Base-by-base conservation (phyloP, 2,329 filamentous ascomycete genomes). In the Stachybotrys chartarum region DNA sequence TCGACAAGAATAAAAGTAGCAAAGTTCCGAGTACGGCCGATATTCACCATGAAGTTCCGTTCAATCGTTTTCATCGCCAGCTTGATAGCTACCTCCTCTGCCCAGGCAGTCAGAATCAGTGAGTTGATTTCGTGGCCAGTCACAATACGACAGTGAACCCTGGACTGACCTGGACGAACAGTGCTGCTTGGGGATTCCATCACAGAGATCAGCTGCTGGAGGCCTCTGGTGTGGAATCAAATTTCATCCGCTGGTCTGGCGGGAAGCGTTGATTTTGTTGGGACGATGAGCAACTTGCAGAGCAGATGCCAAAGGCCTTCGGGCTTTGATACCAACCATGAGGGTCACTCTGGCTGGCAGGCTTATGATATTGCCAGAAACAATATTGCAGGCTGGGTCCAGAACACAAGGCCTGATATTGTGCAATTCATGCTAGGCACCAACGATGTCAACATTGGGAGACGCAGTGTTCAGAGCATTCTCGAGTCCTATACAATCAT, bases 361-460 rank as follows among this genome's bases (percentile, higher is more conserved):
- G 30, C 24, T 3, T 32, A 32, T n/a, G 49, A 51, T 35, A 51
- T 51, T 62, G 73, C 73, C 31, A 71, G 71, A 58, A 69, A 66
- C 53, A 68, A 76, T 57, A 63, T 75, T 7, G 63, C 63, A 3
- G 64, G 63, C 32, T 76, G 74, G 74, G 61, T 75, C 18, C 61
- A 64, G 30, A 64, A 46, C 51, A 67, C 69, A 1, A 66, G 64
- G 10, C 69, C 74, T 16, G 74, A 76, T 55, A 66, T 77, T 10
- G 70, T 76, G 14, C 72, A 70, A 63, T 75, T 75, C 61, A 75
- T 75, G 72, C 66, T 77, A 6, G 75, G 75, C 42, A 77, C 74
- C 6, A 75, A 77, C 59, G 74, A 77, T 58, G 68, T 76, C 5
- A 60, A 60, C 14, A 56, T 61, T 14, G 67, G 68, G 5, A 30